Evolutionary conservation across 2,329 filamentous ascomycete genomes (phyloP), one percentile per base, ranked within the genome.

Genomic region (Penicillium occitanis): DNA sequence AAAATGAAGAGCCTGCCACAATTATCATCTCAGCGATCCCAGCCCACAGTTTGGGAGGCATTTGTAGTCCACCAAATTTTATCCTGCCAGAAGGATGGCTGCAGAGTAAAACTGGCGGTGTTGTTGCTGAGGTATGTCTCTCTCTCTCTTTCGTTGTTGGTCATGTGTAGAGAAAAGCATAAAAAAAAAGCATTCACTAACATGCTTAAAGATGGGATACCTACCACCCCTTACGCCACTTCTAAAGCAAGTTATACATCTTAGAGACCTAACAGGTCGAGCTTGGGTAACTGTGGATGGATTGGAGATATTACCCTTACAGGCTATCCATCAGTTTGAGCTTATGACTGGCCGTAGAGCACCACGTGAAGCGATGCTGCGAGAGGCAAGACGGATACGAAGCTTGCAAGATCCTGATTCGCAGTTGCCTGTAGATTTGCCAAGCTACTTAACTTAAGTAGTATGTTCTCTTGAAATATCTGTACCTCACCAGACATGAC

Each of bases 1-100:
- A 81, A 14, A 79, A 79, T 0, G 86, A 85, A 69, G 83, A 83
- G 11, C 80, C 83, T 14, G 89, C 89, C 0, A 91, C 89, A 0
- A 88, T 91, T 71, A 86, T 91, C 13, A 82, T 91, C 0, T 89
- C 87, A 0, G 90, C 88, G 68, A 90, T 91, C 17, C 89, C 89
- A 0, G 87, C 87, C 0, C 85, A 90, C 68, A 82, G 83, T 5
- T 84, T 89, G 7, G 86, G 85, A 3, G 82, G 84, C 50, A 79
- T 77, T 1, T 42, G 40, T 42, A 84, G 85, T 0, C 84, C 87
- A 5, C 86, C 88, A 0, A 82, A 89, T 66, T 89, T 91, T 64
- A 85, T 83, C 1, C 80, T 90, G 14, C 89, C 89, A 0, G 72
- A 80, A 2, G 78, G 83, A 13, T 91, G 89, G 89, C 81, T 91